Evolutionary conservation across 257 asterid species (phyloP).

Genomic region (Solanum chaucha): DNA sequence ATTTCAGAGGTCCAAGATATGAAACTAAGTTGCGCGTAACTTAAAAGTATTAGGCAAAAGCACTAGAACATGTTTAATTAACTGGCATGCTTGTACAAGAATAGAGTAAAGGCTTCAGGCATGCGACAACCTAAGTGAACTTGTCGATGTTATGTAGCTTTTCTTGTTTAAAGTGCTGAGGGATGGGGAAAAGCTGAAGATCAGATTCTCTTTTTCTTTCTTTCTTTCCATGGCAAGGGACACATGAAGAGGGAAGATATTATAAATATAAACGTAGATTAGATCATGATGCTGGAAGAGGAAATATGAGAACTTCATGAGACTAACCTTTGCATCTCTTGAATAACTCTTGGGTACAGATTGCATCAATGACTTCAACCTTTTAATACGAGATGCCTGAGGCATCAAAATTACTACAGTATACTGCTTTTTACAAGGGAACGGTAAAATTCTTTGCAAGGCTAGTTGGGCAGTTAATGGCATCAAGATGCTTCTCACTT

Average conservation of each 20-base stretch:
- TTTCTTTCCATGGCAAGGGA: neutral
- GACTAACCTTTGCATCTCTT: conserved; percentile 66
- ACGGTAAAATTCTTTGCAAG: conserved; percentile 64
- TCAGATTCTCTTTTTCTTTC: neutral
- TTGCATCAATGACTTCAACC: conserved; percentile 37
- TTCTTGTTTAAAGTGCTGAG: neutral
- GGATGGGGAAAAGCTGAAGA: neutral
- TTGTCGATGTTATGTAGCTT: neutral
- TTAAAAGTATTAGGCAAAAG: neutral
- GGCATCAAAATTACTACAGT: conserved; percentile 94
- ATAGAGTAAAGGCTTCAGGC: neutral
- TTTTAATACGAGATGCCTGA: conserved; percentile 49
- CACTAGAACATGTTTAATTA: neutral
- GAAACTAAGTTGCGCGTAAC: neutral
- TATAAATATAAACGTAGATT: neutral
- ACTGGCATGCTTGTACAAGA: neutral
- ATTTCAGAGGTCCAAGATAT: neutral
- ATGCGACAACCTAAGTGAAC: neutral
- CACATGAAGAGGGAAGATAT: neutral
- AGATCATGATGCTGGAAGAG: neutral
- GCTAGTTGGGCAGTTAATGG: conserved; percentile 71
- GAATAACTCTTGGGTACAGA: conserved; percentile 18
- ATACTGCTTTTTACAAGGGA: conserved; percentile 83
- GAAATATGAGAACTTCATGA: neutral
- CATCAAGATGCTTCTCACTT: conserved; percentile 48